Evolutionary conservation across 768 basidiomycete genomes (phyloP), one percentile per base, ranked within the genome.

Genomic region (Leccinum fibrillosum): DNA sequence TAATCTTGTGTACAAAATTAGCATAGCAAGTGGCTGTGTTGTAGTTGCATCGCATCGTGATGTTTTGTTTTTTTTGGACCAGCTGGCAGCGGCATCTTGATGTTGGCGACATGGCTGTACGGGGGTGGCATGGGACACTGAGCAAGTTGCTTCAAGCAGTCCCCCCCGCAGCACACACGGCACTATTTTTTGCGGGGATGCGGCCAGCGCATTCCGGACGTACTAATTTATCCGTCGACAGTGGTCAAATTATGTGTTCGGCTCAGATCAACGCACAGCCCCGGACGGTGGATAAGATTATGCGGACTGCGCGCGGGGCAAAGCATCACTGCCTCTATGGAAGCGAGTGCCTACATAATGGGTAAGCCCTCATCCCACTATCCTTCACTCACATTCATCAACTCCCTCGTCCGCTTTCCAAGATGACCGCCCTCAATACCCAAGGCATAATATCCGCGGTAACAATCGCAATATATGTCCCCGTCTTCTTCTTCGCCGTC

Each of bases 401-500:
- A 23, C 49, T 44, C 34, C 34, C 28, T 50, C 55, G 10, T 59
- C 19, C 48, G 1, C 49, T 57, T 34, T 45, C 9, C 58, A 58
- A 58, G 51, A 76, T 78, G 73, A 19, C 70, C 19, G 42, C 42
- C 30, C 70, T 80, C 45, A 68, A 78, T 57, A 59, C 71, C 1
- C 76, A 76, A 55, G 80, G 79, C 23, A 78, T 80, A 59, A 81
- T 89, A 58, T 79, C 86, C 32, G 82, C 82, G 2, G 84, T 82
- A 6, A 76, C 82, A 62, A 75, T 90, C 48, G 81, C 72, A 13
- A 80, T 85, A 59, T 89, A 88, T 69, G 65, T 79, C 28, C 88
- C 86, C 26, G 68, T 88, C 64, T 68, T 81, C 21, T 59, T 75
- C 53, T 53, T 85, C 37, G 76, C 82, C 1, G 30, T 79, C 50